phyloP scores from a whole-genome alignment of 805 yeast genomes.

The Candida pseudofarinosa region DNA sequence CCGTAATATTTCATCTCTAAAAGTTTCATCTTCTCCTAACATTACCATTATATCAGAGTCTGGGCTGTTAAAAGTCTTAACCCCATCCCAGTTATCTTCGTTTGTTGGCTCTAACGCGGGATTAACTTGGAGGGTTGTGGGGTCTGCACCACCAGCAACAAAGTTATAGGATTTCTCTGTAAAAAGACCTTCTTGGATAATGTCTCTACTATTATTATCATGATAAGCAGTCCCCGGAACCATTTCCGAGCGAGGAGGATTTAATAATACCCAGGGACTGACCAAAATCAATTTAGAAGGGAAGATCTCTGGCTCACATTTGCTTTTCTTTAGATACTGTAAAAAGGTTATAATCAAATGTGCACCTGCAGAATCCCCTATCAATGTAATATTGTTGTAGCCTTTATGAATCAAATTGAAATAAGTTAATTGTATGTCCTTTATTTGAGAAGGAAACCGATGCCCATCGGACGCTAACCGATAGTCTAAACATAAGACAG shows the following conservation, averaged over 20 bases:
- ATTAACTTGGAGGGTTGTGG: constrained; percentile 14
- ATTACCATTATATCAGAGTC: constrained; percentile 25
- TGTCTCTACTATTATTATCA: constrained; percentile 22
- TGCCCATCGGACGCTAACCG: constrained; percentile 26
- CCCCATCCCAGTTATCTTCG: constrained; percentile 27
- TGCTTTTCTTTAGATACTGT: constrained; percentile 18
- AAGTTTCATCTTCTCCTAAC: constrained; percentile 40
- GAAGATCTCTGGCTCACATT: constrained; percentile 11
- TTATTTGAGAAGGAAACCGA: constrained; percentile 29
- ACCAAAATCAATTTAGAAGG: constrained; percentile 26
- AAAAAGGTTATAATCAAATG: constrained; percentile 29
- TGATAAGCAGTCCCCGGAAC: constrained; percentile 30
- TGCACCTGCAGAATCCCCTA: constrained; percentile 45
- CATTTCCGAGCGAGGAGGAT: constrained; percentile 16
- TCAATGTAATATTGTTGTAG: constrained; percentile 23
- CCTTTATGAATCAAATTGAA: constrained; percentile 17
- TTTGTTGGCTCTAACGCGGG: constrained; percentile 23
- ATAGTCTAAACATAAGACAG: constrained; percentile 30
- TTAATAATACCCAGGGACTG: constrained; percentile 38
- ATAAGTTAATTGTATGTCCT: constrained; percentile 27
- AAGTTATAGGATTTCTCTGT: not conserved
- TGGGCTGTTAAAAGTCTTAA: constrained; percentile 26
- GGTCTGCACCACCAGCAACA: constrained; percentile 12
- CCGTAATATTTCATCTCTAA: constrained; percentile 35
- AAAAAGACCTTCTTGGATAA: constrained; percentile 13